These are phyloP conservation scores for Mollisia scopiformis DNA, from an alignment of 2,329 filamentous ascomycete species.

Conservation along the genomic window DNA sequence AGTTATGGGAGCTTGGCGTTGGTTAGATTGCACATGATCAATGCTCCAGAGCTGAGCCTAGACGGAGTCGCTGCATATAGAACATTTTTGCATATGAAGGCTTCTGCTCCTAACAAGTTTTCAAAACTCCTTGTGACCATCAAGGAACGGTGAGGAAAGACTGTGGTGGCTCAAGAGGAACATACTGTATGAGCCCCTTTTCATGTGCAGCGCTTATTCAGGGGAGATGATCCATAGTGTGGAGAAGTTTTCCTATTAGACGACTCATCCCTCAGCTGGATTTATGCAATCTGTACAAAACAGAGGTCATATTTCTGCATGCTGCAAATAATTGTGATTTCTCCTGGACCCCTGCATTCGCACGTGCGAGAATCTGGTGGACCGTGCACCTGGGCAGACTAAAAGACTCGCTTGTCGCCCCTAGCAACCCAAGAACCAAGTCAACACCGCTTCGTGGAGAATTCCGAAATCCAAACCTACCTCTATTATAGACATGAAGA, in stretches of 20 bases:
- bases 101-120: not conserved
- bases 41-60: not conserved
- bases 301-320: too few relatives aligned
- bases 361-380: not conserved
- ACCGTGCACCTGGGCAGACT: not conserved
- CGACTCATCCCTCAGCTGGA: not conserved
- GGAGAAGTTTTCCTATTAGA: too few relatives aligned
- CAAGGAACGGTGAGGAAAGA: too few relatives aligned
- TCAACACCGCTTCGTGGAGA: conserved; percentile 8
- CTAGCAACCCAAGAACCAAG: conserved; percentile 9
- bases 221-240: not conserved
- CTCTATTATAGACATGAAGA: conserved; percentile 22
- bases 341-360: not conserved
- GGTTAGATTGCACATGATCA: not conserved
- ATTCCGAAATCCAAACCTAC: not conserved
- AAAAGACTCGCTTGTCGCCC: not conserved
- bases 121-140: not conserved
- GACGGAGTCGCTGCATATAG: not conserved
- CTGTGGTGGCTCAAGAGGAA: not conserved
- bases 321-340: not conserved
- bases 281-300: too few relatives aligned
- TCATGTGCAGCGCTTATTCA: not conserved
- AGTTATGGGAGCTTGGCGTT: not conserved
- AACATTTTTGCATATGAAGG: not conserved
- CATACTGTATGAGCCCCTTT: not conserved